A percentile compares a stretch with the other conserved stretches of the same genome.
Evolutionary conservation across 306 rosid genomes (phyloP).

Genomic region (Acmispon strigosus): DNA sequence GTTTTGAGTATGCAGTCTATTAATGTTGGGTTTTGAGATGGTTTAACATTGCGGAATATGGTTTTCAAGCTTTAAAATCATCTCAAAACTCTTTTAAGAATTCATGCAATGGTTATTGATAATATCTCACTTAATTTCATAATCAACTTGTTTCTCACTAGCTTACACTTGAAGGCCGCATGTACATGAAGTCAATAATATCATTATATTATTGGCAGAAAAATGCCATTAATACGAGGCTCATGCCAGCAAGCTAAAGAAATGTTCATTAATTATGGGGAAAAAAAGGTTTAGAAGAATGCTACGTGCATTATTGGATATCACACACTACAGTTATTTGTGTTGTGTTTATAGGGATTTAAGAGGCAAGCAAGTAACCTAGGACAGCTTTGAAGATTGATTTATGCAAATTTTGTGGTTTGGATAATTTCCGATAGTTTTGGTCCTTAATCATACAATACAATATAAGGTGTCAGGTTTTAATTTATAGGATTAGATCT

Average conservation of each 20-base stretch:
- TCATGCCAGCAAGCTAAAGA: not conserved
- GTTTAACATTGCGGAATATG: too few relatives aligned
- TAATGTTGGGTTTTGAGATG: too few relatives aligned
- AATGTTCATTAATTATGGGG: not conserved
- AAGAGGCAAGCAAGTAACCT: not conserved
- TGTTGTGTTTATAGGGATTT: not conserved
- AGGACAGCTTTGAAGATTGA: not conserved
- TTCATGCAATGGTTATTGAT: too few relatives aligned
- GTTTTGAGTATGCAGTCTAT: too few relatives aligned
- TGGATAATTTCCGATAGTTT: not conserved
- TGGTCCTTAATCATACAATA: constrained; percentile 9
- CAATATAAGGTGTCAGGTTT: not conserved
- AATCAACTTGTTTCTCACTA: constrained; percentile 5
- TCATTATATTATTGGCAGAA: not conserved
- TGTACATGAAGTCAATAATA: not conserved
- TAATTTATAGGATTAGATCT: constrained; percentile 4
- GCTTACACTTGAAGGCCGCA: not conserved
- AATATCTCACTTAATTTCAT: constrained; percentile 1
- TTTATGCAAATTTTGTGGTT: not conserved
- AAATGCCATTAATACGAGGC: not conserved
- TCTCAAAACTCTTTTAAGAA: too few relatives aligned
- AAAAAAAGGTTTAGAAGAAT: not conserved
- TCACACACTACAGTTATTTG: not conserved
- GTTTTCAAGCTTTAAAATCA: too few relatives aligned
- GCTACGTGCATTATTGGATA: not conserved